phyloP scores from a whole-genome alignment of 139 green algal species.

The Picochlorum sp. region DNA sequence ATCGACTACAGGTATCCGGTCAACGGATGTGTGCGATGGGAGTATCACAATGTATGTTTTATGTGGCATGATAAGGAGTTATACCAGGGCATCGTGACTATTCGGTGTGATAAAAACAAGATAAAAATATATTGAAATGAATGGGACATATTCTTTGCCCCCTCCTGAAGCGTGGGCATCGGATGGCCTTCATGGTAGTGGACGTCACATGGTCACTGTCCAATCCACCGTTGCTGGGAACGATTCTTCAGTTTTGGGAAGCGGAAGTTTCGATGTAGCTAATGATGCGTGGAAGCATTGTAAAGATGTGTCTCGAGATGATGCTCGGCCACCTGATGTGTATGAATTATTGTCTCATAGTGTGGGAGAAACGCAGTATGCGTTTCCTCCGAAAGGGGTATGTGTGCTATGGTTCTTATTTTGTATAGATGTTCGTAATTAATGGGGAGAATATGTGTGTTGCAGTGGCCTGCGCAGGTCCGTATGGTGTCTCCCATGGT shows the following conservation, averaged over 20 bases:
- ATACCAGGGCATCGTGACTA: too few species aligned
- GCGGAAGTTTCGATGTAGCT: constrained; percentile 14
- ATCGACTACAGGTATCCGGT: too few species aligned
- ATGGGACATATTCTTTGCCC: background rate
- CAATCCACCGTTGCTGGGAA: background rate
- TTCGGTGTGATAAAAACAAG: background rate
- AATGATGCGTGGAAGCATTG: constrained; percentile 47
- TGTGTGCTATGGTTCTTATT: constrained; percentile 10
- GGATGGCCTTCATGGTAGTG: background rate
- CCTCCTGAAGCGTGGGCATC: constrained; percentile 12
- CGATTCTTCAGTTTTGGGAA: background rate
- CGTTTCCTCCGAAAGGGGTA: constrained; percentile 50
- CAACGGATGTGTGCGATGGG: too few species aligned
- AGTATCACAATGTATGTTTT: too few species aligned
- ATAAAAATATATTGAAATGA: constrained; percentile 5
- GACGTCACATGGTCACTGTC: background rate
- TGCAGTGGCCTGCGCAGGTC: constrained; percentile 71
- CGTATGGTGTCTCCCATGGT: constrained; percentile 46
- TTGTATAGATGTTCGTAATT: background rate
- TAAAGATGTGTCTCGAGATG: constrained; percentile 30
- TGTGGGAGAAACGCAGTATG: constrained; percentile 64
- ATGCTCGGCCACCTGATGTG: constrained; percentile 42
- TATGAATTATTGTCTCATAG: constrained; percentile 50
- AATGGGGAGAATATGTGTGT: too few species aligned
- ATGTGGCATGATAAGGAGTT: too few species aligned